Base-by-base conservation (phyloP, 78 protist species). In the Dictyostelium purpureum region DNA sequence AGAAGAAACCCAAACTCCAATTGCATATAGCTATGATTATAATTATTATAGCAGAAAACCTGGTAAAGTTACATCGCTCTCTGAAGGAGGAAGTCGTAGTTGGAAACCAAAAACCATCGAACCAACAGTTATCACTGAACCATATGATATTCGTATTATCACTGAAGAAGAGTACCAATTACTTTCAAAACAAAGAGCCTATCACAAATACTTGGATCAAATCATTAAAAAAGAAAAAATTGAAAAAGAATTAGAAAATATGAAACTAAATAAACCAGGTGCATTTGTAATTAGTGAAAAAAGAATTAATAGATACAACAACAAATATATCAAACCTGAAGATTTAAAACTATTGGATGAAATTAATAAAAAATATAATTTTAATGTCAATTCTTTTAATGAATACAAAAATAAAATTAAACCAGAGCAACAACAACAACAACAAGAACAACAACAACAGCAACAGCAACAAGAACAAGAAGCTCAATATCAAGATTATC, bases 271-370 rank as follows among this genome's bases (percentile, higher is more conserved):
- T 12, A 63, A 33, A 6, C 19, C 11, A 16, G 3, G 16, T 18
- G 33, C 71, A 28, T 63, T 63, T 63, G 71, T 33, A 63, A 63
- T 63, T 63, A 63, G 18, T 63, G 71, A 63, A 3, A 63, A 63
- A 63, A 63, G 71, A 33, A 37, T 63, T 33, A 63, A 19, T 33
- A 63, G 71, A 63, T 63, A 33, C 33, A 42, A 37, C 6, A 33
- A 33, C 24, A 63, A 63, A 33, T 63, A 31, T 63, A 31, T 63
- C 16, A 63, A 63, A 63, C 71, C 71, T 11, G 71, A 63, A 63
- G 71, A 63, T 63, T 63, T 63, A 63, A 21, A 63, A 31, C 26
- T n/a, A n/a, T n/a, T n/a, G n/a, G n/a, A n/a, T n/a, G n/a, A n/a
- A n/a, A n/a, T n/a, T n/a, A n/a, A n/a, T n/a, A n/a, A n/a, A n/a